phyloP scores from a whole-genome alignment of 495 filamentous ascomycete genomes.

The Cairneyella variabilis region DNA sequence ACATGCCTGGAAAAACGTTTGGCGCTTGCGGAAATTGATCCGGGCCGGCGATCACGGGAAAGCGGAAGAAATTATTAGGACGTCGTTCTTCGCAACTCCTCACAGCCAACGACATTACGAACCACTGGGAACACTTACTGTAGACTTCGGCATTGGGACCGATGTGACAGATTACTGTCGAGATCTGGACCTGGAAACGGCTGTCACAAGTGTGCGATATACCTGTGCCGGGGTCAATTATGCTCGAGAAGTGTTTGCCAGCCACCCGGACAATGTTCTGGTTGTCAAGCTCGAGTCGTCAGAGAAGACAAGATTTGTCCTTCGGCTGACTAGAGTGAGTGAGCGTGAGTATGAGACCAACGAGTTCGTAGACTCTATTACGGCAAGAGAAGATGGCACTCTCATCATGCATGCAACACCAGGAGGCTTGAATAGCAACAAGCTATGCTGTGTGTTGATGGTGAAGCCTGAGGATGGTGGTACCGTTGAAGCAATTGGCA shows the following conservation, averaged over 20 bases:
- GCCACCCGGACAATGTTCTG: slow-evolving; percentile 39
- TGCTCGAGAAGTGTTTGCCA: slow-evolving; percentile 32
- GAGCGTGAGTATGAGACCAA: slow-evolving; percentile 34
- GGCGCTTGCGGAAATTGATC: slow-evolving; percentile 37
- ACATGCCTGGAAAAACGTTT: slow-evolving; percentile 31
- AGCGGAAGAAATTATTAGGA: slow-evolving; percentile 38
- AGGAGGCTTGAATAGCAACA: slow-evolving; percentile 32
- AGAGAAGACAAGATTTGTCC: slow-evolving; percentile 11
- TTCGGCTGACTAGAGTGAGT: slow-evolving; percentile 14
- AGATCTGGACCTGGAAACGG: slow-evolving; percentile 33
- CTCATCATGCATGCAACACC: slow-evolving; percentile 39
- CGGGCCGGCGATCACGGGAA: slow-evolving; percentile 35
- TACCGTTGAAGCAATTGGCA: slow-evolving; percentile 27
- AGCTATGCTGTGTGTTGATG: slow-evolving; percentile 30
- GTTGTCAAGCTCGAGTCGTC: slow-evolving; percentile 37
- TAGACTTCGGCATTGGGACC: slow-evolving; percentile 41
- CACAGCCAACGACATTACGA: slow-evolving; percentile 43
- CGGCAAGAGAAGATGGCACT: slow-evolving; percentile 22
- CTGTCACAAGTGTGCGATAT: slow-evolving; percentile 14
- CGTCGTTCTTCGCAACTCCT: slow-evolving; percentile 42
- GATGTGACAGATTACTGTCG: slow-evolving; percentile 38
- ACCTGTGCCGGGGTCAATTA: slow-evolving; percentile 4
- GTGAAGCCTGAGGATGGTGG: slow-evolving; percentile 28
- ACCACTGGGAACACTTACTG: slow-evolving; percentile 38
- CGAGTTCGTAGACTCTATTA: slow-evolving; percentile 37